Conservation (phyloP, 1,139 yeast species). For the Ogataea hybrid region DNA sequence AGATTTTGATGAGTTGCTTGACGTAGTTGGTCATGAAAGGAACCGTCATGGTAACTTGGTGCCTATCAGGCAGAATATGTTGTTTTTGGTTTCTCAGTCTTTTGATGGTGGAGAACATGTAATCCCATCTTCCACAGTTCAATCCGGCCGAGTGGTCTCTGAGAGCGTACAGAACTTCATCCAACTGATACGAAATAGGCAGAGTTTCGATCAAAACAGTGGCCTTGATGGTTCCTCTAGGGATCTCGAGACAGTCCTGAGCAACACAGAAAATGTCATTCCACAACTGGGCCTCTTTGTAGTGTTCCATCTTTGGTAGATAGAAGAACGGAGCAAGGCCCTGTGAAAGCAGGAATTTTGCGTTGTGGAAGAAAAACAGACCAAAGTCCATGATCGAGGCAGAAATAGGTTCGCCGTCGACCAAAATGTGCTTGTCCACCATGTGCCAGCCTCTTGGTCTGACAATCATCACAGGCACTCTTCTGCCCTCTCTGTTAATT, state of each 20-base stretch:
- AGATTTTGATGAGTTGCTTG: slow-evolving; percentile 59
- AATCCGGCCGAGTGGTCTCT: slow-evolving; percentile 67
- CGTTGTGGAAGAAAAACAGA: slow-evolving; percentile 69
- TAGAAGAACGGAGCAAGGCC: slow-evolving; percentile 77
- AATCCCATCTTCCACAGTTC: slow-evolving; percentile 79
- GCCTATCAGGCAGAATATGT: slow-evolving; percentile 66
- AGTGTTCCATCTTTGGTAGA: slow-evolving; percentile 79
- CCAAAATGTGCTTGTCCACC: slow-evolving; percentile 66
- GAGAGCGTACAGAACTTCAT: slow-evolving; percentile 66
- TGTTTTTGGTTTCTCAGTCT: slow-evolving; percentile 58
- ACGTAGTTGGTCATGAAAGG: slow-evolving; percentile 77
- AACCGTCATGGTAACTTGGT: slow-evolving; percentile 72
- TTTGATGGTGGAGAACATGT: slow-evolving; percentile 67
- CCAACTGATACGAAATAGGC: slow-evolving; percentile 74
- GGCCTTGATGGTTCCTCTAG: slow-evolving; percentile 72
- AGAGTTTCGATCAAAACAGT: slow-evolving; percentile 69
- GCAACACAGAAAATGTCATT: slow-evolving; percentile 69
- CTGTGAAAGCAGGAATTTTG: slow-evolving; percentile 50
- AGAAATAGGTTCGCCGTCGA: slow-evolving; percentile 73
- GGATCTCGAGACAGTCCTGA: slow-evolving; percentile 61
- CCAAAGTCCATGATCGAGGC: slow-evolving; percentile 82
- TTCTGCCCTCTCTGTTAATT: slow-evolving; percentile 48
- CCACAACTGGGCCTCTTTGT: slow-evolving; percentile 74
- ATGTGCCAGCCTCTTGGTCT: slow-evolving; percentile 91
- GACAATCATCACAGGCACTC: slow-evolving; percentile 70